Evolutionary conservation across 495 filamentous ascomycete species (phyloP), one percentile per base, ranked within the genome.

Genomic region (Penicillium parvum): DNA sequence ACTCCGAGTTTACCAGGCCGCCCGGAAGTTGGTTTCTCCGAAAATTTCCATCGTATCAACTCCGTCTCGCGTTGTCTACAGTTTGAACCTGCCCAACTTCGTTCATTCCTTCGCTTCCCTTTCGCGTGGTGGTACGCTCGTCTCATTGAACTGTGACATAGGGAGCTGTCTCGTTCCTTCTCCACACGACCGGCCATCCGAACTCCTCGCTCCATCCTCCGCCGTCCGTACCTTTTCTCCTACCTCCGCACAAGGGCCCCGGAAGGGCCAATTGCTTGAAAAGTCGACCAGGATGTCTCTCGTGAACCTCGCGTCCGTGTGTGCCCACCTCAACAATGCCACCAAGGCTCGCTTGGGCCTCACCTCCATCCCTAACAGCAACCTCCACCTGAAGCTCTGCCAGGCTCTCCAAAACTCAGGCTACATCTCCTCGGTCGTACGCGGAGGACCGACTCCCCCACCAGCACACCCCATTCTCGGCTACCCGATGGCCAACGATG

Each of bases 281-380:
- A 23, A 35, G 12, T 37, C n/a, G 34, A 30, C 42, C 55, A 66
- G 52, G 35, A 97, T 97, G 92, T 95, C 89, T 58, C 82, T 98
- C 71, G 74, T 80, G 58, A 79, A 81, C 64, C 78, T 97, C 53
- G 68, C 81, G 38, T 65, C 91, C 74, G 77, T 89, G 55, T 95
- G 87, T 70, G 88, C 88, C 37, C 92, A 97, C 74, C 77, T 98
- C 26, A 89, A 95, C 71, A 98, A 98, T 73, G 86, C 86, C 55
- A 83, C 86, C 35, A 83, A 83, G 60, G 90, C 86, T 5, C 85
- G 85, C 1, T 81, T 98, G 3, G 86, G 85, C 43, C 75, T 95
- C 3, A 96, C 94, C 28, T 92, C 88, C 5, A 75, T 97, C 38
- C 86, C 87, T 30, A 81, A 81, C 66, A 83, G 79, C 23, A 90